Percentiles rank a stretch among this genome's conserved stretches.
phyloP scores from a whole-genome alignment of 2,329 filamentous ascomycete genomes.

The Ophiostoma triangulosporum region DNA sequence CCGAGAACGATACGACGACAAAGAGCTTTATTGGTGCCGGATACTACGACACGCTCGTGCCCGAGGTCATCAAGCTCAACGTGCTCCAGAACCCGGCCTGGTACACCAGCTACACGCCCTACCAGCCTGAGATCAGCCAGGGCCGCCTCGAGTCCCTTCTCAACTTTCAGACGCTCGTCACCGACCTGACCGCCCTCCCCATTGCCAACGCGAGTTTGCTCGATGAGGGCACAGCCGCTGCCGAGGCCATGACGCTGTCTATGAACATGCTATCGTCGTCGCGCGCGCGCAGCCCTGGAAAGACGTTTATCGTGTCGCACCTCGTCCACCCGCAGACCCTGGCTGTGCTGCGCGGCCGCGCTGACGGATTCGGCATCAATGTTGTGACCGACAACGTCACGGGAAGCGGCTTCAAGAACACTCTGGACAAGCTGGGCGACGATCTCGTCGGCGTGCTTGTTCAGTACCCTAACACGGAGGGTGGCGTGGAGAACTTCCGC shows the following conservation, averaged over 20 bases:
- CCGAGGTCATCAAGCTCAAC: conserved; percentile 84
- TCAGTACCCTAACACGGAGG: conserved; percentile 89
- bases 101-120: conserved; percentile 97
- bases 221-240: conserved; percentile 83
- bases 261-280: conserved; percentile 59
- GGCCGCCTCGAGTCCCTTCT: conserved; percentile 81
- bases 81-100: conserved; percentile 85
- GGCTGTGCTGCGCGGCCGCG: conserved; percentile 69
- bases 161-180: conserved; percentile 90
- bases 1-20: conserved; percentile 26
- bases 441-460: conserved; percentile 79
- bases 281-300: conserved; percentile 59
- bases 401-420: conserved; percentile 42
- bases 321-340: conserved; percentile 76
- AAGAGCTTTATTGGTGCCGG: conserved; percentile 73
- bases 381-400: conserved; percentile 62
- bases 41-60: conserved; percentile 77
- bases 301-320: conserved; percentile 73
- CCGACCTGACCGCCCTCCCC: conserved; percentile 72
- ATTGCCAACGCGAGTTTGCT: conserved; percentile 85
- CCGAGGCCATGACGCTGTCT: conserved; percentile 91
- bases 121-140: conserved; percentile 95
- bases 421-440: conserved; percentile 61
- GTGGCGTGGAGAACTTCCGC: conserved; percentile 64
- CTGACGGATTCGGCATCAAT: conserved; percentile 80